Conservation (phyloP, 2,329 filamentous ascomycete genomes). For the Cryphonectria japonica region DNA sequence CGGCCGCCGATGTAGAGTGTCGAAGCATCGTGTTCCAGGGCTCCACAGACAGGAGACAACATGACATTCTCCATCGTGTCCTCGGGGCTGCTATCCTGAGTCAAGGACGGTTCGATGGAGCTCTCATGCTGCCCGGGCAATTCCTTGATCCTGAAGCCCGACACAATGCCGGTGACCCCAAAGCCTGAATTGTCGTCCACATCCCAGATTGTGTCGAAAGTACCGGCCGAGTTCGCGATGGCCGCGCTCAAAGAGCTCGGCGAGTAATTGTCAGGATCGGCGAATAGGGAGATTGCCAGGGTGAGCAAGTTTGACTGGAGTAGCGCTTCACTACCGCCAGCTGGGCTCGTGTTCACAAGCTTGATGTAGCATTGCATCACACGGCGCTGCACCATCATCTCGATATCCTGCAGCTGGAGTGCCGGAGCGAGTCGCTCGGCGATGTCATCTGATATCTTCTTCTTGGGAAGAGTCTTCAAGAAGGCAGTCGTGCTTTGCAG, state of each 20-base stretch:
- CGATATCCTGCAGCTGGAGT: slow-evolving; percentile 85
- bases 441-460: slow-evolving; percentile 85
- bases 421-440: slow-evolving; percentile 82
- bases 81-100: slow-evolving; percentile 64
- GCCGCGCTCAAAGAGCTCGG: slow-evolving; percentile 85
- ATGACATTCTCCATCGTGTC: slow-evolving; percentile 65
- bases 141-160: slow-evolving; percentile 72
- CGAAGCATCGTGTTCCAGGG: slow-evolving; percentile 87
- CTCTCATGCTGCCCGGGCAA: slow-evolving; percentile 71
- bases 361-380: slow-evolving; percentile 95
- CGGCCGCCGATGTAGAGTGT: slow-evolving; percentile 70
- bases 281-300: slow-evolving; percentile 86
- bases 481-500: slow-evolving; percentile 93
- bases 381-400: slow-evolving; percentile 89
- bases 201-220: slow-evolving; percentile 95
- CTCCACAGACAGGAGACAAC: slow-evolving; percentile 75
- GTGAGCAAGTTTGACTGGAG: slow-evolving; percentile 91
- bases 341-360: slow-evolving; percentile 84
- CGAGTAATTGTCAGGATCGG: slow-evolving; percentile 87
- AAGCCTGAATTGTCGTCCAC: slow-evolving; percentile 93
- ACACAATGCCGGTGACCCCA: slow-evolving; percentile 84
- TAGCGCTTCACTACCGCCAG: slow-evolving; percentile 81
- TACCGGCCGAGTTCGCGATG: slow-evolving; percentile 86
- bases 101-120: slow-evolving; percentile 45
- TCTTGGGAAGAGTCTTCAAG: slow-evolving; percentile 78